A percentile compares a stretch with the other conserved stretches of the same genome.
Conservation (phyloP, 1,284 basidiomycete species). For the Blastosporella zonata region DNA sequence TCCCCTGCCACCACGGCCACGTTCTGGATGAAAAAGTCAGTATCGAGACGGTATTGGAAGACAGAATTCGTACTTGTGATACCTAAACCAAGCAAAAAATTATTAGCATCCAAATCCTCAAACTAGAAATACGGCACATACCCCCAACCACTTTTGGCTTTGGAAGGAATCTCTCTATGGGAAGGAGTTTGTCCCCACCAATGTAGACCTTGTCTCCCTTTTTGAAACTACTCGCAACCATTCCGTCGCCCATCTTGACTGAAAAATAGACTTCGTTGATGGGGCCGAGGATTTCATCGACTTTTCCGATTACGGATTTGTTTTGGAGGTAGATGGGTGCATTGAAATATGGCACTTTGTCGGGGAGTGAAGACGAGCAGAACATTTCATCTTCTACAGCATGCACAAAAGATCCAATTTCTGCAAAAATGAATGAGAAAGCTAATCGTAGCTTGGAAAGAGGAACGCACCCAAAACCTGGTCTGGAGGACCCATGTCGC, state of each 20-base stretch:
- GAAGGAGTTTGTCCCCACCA: slow-evolving; percentile 92
- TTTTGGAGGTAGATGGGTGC: slow-evolving; percentile 99
- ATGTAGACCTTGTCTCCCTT: slow-evolving; percentile 99
- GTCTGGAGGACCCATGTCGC: slow-evolving; percentile 82
- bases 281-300: slow-evolving; percentile 95
- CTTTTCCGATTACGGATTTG: slow-evolving; percentile 94
- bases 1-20: slow-evolving; percentile 50
- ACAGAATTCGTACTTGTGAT: slow-evolving; percentile 43
- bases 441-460: too few species aligned
- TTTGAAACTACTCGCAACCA: slow-evolving; percentile 95
- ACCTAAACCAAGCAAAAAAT: slow-evolving; percentile 30
- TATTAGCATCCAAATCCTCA: neutral
- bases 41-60: slow-evolving; percentile 10
- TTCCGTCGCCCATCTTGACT: slow-evolving; percentile 95
- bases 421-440: slow-evolving; percentile 35
- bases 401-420: slow-evolving; percentile 89
- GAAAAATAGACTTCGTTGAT: slow-evolving; percentile 99
- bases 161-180: slow-evolving; percentile 95
- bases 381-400: slow-evolving; percentile 99
- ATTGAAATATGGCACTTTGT: slow-evolving; percentile 99
- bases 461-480: slow-evolving; percentile 67
- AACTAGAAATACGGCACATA: slow-evolving; percentile 32
- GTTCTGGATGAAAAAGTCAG: slow-evolving; percentile 42
- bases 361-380: slow-evolving; percentile 80
- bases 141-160: slow-evolving; percentile 88